Evolutionary conservation across 1,139 yeast genomes (phyloP).

Genomic region (Magnusiomyces ingens): DNA sequence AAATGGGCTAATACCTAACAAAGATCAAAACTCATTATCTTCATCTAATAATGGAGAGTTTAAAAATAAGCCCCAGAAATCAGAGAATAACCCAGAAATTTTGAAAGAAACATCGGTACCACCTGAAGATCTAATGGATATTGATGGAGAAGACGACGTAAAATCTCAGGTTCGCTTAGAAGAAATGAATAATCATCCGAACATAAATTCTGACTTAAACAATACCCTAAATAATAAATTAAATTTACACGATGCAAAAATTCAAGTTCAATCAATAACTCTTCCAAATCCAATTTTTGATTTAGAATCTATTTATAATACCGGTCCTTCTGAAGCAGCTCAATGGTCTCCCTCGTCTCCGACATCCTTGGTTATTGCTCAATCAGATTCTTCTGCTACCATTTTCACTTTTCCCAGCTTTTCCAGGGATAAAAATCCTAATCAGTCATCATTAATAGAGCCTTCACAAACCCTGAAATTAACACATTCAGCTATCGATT

Average conservation of each 20-base stretch:
- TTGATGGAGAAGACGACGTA: slow-evolving; percentile 5
- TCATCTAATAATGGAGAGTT: not conserved
- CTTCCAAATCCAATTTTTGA: slow-evolving; percentile 11
- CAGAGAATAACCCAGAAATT: not conserved
- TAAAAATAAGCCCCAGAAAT: not conserved
- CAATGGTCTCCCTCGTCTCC: slow-evolving; percentile 23
- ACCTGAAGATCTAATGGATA: slow-evolving; percentile 12
- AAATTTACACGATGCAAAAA: slow-evolving; percentile 9
- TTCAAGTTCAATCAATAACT: slow-evolving; percentile 10
- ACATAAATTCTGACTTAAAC: not conserved
- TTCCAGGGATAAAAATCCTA: slow-evolving; percentile 2
- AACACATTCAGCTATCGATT: slow-evolving; percentile 12
- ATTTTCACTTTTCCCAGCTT: slow-evolving; percentile 10
- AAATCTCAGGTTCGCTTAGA: no score
- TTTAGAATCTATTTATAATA: slow-evolving; percentile 12
- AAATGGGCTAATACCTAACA: not conserved
- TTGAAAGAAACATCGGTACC: not conserved
- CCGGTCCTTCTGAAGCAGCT: slow-evolving; percentile 19
- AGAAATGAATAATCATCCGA: no score
- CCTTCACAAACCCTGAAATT: slow-evolving; percentile 6
- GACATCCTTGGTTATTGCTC: slow-evolving; percentile 20
- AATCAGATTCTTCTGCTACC: slow-evolving; percentile 12
- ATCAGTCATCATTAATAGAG: slow-evolving; percentile 1
- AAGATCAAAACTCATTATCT: not conserved
- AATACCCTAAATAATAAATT: not conserved